Conservation (phyloP, 306 rosid genomes). For the Herpetospermum pedunculosum region DNA sequence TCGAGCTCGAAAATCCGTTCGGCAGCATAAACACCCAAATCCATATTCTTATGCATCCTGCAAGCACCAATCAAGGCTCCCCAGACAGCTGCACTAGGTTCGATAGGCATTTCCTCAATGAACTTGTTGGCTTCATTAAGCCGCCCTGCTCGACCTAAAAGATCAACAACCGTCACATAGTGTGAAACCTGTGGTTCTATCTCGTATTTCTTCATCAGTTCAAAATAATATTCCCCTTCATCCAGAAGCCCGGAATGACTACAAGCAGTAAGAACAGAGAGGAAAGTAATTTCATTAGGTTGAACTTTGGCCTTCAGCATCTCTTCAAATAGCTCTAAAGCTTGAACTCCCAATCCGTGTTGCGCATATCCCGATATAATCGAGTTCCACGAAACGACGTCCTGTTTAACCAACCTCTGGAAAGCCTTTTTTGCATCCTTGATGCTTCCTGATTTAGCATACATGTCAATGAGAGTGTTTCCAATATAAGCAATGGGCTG, state of each 20-base stretch:
- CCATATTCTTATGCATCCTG: constrained; percentile 20
- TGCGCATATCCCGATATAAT: constrained; percentile 14
- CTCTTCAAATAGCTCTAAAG: constrained; percentile 13
- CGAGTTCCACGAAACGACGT: constrained; percentile 19
- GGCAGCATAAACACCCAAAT: constrained; percentile 13
- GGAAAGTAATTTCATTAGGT: constrained; percentile 15
- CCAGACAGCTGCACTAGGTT: constrained; percentile 15
- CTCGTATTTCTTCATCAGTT: constrained; percentile 13
- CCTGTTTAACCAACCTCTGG: constrained; percentile 13
- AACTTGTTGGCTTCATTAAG: constrained; percentile 11
- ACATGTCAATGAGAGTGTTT: constrained; percentile 21
- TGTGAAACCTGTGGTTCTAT: constrained; percentile 14
- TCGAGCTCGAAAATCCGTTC: constrained; percentile 19
- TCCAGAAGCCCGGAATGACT: constrained; percentile 17
- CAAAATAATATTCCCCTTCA: constrained; percentile 13
- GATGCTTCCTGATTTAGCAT: constrained; percentile 19
- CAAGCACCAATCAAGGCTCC: constrained; percentile 21
- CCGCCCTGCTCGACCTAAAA: constrained; percentile 14
- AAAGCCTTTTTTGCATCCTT: constrained; percentile 15
- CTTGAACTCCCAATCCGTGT: constrained; percentile 13
- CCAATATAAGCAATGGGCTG: constrained; percentile 11
- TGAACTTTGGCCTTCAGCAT: constrained; percentile 9
- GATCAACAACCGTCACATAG: constrained; percentile 15
- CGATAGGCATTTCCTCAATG: constrained; percentile 6
- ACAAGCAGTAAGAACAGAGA: constrained; percentile 18